A percentile compares a stretch with the other conserved stretches of the same genome.
Evolutionary conservation across 2,329 filamentous ascomycete species (phyloP).

Genomic region (Trichoderma koningii): DNA sequence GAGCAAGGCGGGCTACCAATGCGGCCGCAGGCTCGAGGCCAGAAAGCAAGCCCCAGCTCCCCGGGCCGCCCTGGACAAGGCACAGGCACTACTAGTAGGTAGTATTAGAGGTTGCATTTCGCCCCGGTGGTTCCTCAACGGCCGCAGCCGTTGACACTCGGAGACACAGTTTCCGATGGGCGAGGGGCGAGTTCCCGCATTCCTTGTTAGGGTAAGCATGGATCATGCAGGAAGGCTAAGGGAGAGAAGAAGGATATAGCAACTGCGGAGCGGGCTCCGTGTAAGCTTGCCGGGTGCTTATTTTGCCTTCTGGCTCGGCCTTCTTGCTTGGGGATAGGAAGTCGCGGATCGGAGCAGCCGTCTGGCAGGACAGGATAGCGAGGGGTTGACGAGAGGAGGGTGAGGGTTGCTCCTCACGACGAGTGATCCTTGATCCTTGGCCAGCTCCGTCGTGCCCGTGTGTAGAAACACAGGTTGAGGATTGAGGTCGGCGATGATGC

Average conservation of each 20-base stretch:
- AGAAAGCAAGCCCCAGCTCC: background rate
- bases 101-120: background rate
- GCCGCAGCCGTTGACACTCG: background rate
- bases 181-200: slow-evolving; percentile 7
- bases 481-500: slow-evolving; percentile 13
- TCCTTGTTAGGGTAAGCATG: background rate
- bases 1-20: background rate
- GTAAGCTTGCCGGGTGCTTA: background rate
- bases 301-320: background rate
- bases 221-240: background rate
- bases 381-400: background rate
- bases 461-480: background rate
- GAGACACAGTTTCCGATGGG: background rate
- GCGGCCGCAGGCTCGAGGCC: slow-evolving; percentile 8
- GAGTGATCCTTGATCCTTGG: background rate
- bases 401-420: slow-evolving; percentile 6
- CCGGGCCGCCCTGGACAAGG: no score
- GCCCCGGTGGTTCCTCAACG: background rate
- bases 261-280: no score
- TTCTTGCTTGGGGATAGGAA: background rate
- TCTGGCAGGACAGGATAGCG: background rate
- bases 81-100: background rate
- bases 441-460: background rate
- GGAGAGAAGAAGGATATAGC: background rate
- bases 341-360: background rate